Evolutionary conservation across 2,329 filamentous ascomycete species (phyloP).

Genomic region (Capronia americana): DNA sequence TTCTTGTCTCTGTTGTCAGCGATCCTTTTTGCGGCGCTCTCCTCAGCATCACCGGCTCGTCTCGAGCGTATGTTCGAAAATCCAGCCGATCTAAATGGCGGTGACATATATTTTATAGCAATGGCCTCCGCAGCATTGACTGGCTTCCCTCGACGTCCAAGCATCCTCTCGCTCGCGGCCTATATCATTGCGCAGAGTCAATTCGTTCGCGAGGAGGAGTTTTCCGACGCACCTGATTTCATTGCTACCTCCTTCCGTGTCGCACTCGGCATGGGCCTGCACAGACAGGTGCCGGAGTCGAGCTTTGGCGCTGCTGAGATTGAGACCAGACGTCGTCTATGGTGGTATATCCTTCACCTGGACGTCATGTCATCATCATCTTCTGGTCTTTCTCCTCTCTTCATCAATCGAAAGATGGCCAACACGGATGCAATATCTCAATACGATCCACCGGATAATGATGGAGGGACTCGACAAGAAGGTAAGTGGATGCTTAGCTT

Average conservation of each 20-base stretch:
- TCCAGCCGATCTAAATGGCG: not conserved
- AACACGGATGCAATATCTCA: slow-evolving; percentile 32
- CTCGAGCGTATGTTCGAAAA: slow-evolving; percentile 22
- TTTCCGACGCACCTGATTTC: slow-evolving; percentile 35
- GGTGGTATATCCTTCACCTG: slow-evolving; percentile 38
- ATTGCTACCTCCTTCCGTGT: slow-evolving; percentile 35
- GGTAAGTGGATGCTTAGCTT: not conserved
- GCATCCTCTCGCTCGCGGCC: slow-evolving; percentile 33
- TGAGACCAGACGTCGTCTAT: slow-evolving; percentile 35
- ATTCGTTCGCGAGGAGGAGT: slow-evolving; percentile 38
- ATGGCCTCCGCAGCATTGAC: slow-evolving; percentile 31
- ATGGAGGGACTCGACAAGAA: slow-evolving; percentile 3
- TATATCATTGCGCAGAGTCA: slow-evolving; percentile 37
- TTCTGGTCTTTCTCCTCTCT: slow-evolving; percentile 36
- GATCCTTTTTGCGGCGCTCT: slow-evolving; percentile 32
- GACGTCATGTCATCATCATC: slow-evolving; percentile 37
- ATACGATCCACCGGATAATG: slow-evolving; percentile 22
- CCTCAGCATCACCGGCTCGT: slow-evolving; percentile 24
- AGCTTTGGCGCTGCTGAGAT: slow-evolving; percentile 29
- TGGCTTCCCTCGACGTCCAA: slow-evolving; percentile 36
- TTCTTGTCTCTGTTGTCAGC: slow-evolving; percentile 33
- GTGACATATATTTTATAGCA: slow-evolving; percentile 35
- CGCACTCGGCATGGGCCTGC: slow-evolving; percentile 37
- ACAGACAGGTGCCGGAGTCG: slow-evolving; percentile 29
- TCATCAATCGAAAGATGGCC: slow-evolving; percentile 37